These are phyloP conservation scores for Pisolithus tinctorius DNA, from an alignment of 768 basidiomycete species.

Conservation along the genomic window DNA sequence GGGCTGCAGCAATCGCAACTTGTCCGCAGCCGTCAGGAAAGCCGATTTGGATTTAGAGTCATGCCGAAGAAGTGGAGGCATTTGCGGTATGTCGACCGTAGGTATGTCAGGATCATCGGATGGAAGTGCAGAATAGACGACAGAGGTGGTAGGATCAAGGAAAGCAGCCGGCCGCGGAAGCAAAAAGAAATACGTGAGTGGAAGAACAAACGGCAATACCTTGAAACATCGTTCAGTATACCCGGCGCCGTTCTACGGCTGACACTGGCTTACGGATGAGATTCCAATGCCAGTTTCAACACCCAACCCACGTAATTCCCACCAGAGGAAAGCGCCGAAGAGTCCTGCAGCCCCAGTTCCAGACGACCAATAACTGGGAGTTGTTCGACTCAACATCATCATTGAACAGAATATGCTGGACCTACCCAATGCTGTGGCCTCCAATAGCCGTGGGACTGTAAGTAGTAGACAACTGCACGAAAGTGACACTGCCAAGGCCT, in stretches of 20 bases:
- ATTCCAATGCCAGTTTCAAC: conserved; percentile 78
- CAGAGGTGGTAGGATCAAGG: conserved; percentile 31
- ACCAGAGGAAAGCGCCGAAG: conserved; percentile 91
- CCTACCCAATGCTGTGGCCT: conserved; percentile 77
- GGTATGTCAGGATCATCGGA: conserved; percentile 21
- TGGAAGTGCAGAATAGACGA: conserved; percentile 34
- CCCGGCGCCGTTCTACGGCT: background rate
- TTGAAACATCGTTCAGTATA: conserved; percentile 23
- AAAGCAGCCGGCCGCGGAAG: conserved; percentile 60
- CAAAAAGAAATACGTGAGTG: conserved; percentile 68
- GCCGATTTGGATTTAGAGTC: conserved; percentile 36
- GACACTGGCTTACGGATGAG: conserved; percentile 53
- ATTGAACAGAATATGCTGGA: background rate
- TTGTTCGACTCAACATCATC: background rate
- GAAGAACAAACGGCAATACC: conserved; percentile 79
- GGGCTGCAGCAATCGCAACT: conserved; percentile 79
- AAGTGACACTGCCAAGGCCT: conserved; percentile 96
- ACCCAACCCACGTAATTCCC: conserved; percentile 82
- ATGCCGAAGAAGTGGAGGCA: conserved; percentile 18
- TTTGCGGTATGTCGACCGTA: conserved; percentile 19
- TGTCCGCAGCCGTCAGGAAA: conserved; percentile 62
- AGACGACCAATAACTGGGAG: conserved; percentile 75
- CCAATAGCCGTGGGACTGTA: conserved; percentile 63
- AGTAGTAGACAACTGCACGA: conserved; percentile 86
- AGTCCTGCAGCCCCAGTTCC: conserved; percentile 95